Evolutionary conservation across 1,139 yeast species (phyloP).

Genomic region (Debaryomyces psychrophilus): DNA sequence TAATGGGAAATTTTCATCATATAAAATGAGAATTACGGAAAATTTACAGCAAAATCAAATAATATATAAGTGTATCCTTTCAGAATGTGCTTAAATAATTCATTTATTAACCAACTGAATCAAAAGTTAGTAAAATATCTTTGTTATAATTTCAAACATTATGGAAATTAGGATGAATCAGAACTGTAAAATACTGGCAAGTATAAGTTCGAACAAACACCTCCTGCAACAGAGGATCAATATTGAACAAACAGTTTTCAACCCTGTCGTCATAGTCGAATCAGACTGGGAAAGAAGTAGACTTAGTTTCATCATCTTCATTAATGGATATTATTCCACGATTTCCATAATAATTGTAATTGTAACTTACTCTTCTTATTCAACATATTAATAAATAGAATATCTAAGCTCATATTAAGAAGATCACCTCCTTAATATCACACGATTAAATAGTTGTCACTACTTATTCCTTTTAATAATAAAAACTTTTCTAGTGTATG

Average conservation of each 20-base stretch:
- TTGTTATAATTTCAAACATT: constrained; percentile 11
- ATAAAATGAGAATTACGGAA: constrained; percentile 27
- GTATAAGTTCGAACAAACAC: constrained; percentile 61
- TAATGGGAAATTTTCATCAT: constrained; percentile 74
- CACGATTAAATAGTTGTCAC: background rate
- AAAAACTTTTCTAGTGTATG: background rate
- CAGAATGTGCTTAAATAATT: constrained; percentile 27
- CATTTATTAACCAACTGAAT: constrained; percentile 12
- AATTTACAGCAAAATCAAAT: background rate
- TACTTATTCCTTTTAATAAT: background rate
- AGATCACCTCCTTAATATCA: background rate
- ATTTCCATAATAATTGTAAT: background rate
- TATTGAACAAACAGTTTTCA: constrained; percentile 57
- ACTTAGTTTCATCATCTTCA: constrained; percentile 59
- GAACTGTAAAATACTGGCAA: constrained; percentile 83
- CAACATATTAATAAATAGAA: constrained; percentile 2
- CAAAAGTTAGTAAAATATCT: constrained; percentile 5
- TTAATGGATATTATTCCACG: background rate
- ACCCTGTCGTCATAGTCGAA: constrained; percentile 86
- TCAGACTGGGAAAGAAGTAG: constrained; percentile 80
- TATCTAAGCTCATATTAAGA: constrained; percentile 9
- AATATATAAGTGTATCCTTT: constrained; percentile 17
- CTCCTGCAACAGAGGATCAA: constrained; percentile 40
- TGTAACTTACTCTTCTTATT: background rate
- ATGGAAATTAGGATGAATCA: constrained; percentile 45